Conservation (phyloP, 805 yeast genomes). For the Candida krabiensis region DNA sequence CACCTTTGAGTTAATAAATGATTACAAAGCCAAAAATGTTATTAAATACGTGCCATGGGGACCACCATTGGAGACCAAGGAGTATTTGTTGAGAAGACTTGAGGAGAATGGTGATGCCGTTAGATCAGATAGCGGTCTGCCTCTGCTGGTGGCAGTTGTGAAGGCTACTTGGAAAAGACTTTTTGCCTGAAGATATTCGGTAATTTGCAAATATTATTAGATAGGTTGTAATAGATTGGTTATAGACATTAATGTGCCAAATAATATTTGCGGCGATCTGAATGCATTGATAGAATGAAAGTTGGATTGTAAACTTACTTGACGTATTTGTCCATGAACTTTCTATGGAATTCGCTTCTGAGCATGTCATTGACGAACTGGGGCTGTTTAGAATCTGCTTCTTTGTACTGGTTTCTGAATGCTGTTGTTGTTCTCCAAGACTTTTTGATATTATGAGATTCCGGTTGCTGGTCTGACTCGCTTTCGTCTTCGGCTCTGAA, state of each 20-base stretch:
- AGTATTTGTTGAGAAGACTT: constrained; percentile 80
- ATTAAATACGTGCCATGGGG: constrained; percentile 98
- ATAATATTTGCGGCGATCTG: too few relatives aligned
- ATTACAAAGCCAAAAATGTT: constrained; percentile 67
- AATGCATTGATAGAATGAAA: not conserved
- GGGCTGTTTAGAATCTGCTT: constrained; percentile 11
- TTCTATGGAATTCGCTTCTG: constrained; percentile 40
- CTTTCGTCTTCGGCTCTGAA: constrained; percentile 12
- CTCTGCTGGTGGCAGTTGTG: constrained; percentile 57
- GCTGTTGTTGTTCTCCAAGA: constrained; percentile 39
- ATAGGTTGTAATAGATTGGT: too few relatives aligned
- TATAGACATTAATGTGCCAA: too few relatives aligned
- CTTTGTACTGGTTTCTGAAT: constrained; percentile 24
- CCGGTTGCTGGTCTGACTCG: constrained; percentile 12
- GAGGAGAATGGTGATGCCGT: constrained; percentile 97
- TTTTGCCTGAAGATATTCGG: constrained; percentile 11
- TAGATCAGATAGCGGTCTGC: constrained; percentile 78
- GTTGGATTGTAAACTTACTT: constrained; percentile 20
- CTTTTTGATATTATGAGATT: constrained; percentile 12
- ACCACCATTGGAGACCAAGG: constrained; percentile 91
- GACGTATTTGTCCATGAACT: constrained; percentile 41
- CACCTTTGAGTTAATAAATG: constrained; percentile 68
- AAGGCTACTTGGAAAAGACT: constrained; percentile 35
- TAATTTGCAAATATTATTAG: not conserved
- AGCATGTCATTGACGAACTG: constrained; percentile 32